Base-by-base conservation (phyloP, 441 rosid genomes). In the Hura crepitans region DNA sequence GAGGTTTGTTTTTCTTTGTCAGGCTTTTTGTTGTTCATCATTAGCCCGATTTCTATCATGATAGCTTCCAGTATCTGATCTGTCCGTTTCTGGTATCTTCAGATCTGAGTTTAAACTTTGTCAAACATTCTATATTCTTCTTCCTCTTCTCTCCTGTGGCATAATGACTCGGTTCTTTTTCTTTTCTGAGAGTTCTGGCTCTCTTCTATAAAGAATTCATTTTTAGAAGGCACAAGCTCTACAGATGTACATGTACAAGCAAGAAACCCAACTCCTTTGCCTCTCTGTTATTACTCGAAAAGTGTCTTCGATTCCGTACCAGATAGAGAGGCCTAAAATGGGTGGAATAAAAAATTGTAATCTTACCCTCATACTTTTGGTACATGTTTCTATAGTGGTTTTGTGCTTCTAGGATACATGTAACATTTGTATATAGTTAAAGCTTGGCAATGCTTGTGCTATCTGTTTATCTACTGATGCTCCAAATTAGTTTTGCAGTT, bases 11-110 rank as follows among this genome's bases (percentile, higher is more conserved):
- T 73, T 56, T 64, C 73, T 82, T 58, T 65, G 67, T 13, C 45
- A 70, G 69, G 23, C 53, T 71, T 69, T 76, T 71, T 75, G 30
- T 60, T 54, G 54, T 77, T 75, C 70, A 79, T 80, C 68, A 84
- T 72, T 70, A 68, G 62, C 25, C 20, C 72, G 77, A 71, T 80
- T 65, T 72, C 64, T 65, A 39, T 72, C 82, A 82, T 79, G 85
- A 81, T 82, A 68, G 74, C 71, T 78, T 81, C 67, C 56, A 58
- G 83, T 56, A 72, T 74, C 82, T 45, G 87, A 85, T 85, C 89
- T 84, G 82, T 83, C 81, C 72, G 81, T 77, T 80, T 86, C 74
- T 85, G 77, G 72, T 68, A 47, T 53, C 69, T 74, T 80, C 84
- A 79, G 87, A 85, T 85, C 89, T 77, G 76, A 72, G 62, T 79